Conservation (phyloP, 352 stramenopile genomes). For the Phytopythium mirpurense region DNA sequence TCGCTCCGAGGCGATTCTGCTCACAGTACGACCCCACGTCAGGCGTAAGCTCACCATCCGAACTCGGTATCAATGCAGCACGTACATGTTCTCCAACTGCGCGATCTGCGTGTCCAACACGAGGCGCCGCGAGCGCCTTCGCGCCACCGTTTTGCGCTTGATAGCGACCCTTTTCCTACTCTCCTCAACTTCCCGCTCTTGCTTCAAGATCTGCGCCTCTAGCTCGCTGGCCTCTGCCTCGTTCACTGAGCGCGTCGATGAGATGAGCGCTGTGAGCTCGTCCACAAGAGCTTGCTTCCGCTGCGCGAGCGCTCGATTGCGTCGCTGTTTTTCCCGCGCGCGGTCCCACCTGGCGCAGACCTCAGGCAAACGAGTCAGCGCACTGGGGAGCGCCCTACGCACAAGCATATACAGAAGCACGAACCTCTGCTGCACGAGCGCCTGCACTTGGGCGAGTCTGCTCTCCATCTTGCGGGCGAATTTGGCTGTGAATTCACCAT, state of each 20-base stretch:
- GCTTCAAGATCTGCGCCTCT: neutral
- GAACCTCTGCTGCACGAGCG: constrained; percentile 3
- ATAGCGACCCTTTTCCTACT: neutral
- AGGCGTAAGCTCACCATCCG: no score
- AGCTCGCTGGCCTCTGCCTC: neutral
- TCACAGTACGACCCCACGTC: neutral
- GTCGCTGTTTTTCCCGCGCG: neutral
- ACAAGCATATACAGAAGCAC: neutral
- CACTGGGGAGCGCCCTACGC: neutral
- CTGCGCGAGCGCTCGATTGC: neutral
- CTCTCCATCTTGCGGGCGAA: constrained; percentile 1
- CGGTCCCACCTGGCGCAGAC: neutral
- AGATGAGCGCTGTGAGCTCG: neutral
- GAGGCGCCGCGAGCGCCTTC: neutral
- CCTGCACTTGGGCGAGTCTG: neutral
- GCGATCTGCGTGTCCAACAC: neutral
- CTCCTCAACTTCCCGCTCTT: neutral
- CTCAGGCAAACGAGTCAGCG: neutral
- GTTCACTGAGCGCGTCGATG: neutral
- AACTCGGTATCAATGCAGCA: neutral
- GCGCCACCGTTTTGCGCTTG: neutral
- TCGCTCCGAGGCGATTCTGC: neutral
- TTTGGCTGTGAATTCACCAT: neutral
- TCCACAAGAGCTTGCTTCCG: neutral
- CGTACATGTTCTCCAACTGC: neutral